Evolutionary conservation across 148 eudicot genomes (phyloP).

Genomic region (Rhododendron vialii): DNA sequence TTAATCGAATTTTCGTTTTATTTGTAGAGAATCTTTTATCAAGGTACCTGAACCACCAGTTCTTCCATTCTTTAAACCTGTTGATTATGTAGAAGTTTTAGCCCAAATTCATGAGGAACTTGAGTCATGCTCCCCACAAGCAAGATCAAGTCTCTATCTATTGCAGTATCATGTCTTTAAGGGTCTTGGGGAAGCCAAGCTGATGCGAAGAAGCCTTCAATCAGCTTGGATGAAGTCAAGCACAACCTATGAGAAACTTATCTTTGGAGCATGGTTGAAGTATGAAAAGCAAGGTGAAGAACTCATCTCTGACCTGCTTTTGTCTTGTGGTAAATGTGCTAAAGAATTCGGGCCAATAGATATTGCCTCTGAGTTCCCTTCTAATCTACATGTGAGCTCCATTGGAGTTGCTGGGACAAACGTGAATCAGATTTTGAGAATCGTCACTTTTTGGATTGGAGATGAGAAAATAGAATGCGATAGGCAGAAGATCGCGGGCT

Average conservation of each 20-base stretch:
- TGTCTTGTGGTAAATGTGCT: conserved; percentile 69
- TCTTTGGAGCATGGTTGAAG: conserved; percentile 90
- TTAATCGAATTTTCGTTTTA: not conserved
- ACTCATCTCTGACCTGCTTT: conserved; percentile 59
- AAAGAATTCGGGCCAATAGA: conserved; percentile 66
- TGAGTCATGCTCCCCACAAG: conserved; percentile 62
- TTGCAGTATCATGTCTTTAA: conserved; percentile 89
- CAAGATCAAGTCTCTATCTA: conserved; percentile 65
- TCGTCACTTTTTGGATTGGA: conserved; percentile 64
- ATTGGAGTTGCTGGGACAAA: conserved; percentile 9
- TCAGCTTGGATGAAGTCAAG: conserved; percentile 81
- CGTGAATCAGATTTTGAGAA: conserved; percentile 25
- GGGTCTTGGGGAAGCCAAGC: conserved; percentile 87
- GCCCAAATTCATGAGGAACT: conserved; percentile 92
- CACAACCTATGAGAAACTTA: conserved; percentile 66
- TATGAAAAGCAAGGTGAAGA: conserved; percentile 92
- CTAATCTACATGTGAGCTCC: conserved; percentile 12
- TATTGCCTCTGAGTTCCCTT: conserved; percentile 64
- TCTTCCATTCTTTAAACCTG: conserved; percentile 79
- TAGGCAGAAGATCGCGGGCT: conserved; percentile 67
- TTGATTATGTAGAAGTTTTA: conserved; percentile 89
- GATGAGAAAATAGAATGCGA: conserved; percentile 71
- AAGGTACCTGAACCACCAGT: conserved; percentile 87
- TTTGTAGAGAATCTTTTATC: conserved; percentile 84
- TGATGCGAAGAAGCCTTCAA: conserved; percentile 87